phyloP scores from a whole-genome alignment of 2,329 filamentous ascomycete genomes.

The Pseudopyricularia cyperi region DNA sequence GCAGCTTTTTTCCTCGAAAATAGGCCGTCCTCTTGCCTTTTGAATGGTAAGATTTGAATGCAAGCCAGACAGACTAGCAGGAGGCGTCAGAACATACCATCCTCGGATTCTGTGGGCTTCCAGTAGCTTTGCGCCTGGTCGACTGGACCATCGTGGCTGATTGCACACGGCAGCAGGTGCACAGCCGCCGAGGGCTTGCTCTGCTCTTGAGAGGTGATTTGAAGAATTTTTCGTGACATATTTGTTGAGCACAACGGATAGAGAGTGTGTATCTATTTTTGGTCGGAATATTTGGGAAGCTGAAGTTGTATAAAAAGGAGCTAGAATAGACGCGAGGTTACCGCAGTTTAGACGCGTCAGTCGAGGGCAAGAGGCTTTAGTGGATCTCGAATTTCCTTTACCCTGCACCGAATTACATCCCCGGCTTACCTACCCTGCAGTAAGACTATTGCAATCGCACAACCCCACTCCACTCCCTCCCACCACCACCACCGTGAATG shows the following conservation, averaged over 20 bases:
- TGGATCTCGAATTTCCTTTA: too few species aligned
- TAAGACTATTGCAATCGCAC: too few species aligned
- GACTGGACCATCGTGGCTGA: conserved; percentile 66
- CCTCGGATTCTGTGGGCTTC: conserved; percentile 33
- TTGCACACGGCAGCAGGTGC: conserved; percentile 67
- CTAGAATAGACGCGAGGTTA: too few species aligned
- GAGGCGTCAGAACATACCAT: conserved; percentile 7
- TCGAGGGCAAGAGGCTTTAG: too few species aligned
- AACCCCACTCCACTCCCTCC: too few species aligned
- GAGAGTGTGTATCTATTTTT: neutral
- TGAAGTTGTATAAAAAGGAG: too few species aligned
- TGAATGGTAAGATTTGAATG: neutral
- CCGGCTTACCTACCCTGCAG: too few species aligned
- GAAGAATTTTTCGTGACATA: conserved; percentile 31
- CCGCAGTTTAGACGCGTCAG: too few species aligned
- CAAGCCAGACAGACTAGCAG: neutral
- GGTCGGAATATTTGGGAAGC: too few species aligned
- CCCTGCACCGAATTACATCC: too few species aligned
- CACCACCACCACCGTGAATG: too few species aligned
- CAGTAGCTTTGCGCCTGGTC: conserved; percentile 55
- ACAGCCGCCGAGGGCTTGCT: conserved; percentile 31
- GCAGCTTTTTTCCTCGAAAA: conserved; percentile 69
- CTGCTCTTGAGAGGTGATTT: conserved; percentile 16
- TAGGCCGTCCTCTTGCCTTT: conserved; percentile 39
- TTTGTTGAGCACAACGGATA: neutral